phyloP scores from a whole-genome alignment of 371 early-diverging fungal genomes.

The Mucor racemosus region DNA sequence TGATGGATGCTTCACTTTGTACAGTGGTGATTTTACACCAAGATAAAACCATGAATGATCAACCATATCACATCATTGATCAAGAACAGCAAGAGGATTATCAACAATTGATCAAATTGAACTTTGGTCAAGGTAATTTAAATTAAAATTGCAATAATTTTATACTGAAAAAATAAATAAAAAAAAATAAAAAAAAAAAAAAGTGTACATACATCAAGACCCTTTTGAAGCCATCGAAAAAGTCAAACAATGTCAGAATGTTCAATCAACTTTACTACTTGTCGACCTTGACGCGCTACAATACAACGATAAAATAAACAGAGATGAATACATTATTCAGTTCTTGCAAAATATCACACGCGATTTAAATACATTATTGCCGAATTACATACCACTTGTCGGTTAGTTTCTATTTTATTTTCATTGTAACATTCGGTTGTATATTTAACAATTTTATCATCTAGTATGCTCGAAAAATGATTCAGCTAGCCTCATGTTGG shows the following conservation, averaged over 20 bases:
- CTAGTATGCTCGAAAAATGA: slow-evolving; percentile 39
- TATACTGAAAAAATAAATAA: slow-evolving; percentile 1
- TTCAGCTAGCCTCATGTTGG: slow-evolving; percentile 38
- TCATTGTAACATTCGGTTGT: background rate
- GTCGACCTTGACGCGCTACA: slow-evolving; percentile 30
- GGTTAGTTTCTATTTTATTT: background rate
- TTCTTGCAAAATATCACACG: slow-evolving; percentile 19
- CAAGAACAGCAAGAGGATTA: slow-evolving; percentile 16
- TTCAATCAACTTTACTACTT: slow-evolving; percentile 29
- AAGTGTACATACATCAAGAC: slow-evolving; percentile 7
- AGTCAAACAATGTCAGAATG: slow-evolving; percentile 5
- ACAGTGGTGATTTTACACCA: slow-evolving; percentile 31
- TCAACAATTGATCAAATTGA: slow-evolving; percentile 20
- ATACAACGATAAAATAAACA: background rate
- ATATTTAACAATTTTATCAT: background rate
- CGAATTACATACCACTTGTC: slow-evolving; percentile 28
- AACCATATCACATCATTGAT: background rate
- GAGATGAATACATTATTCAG: slow-evolving; percentile 1
- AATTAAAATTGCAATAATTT: background rate
- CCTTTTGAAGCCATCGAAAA: slow-evolving; percentile 1
- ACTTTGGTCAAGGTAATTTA: slow-evolving; percentile 37
- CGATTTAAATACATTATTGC: slow-evolving; percentile 20
- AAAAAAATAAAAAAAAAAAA: too few species aligned
- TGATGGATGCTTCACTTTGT: slow-evolving; percentile 30
- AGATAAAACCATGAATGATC: slow-evolving; percentile 6